phyloP scores from a whole-genome alignment of 306 rosid genomes.

The Rubus idaeus region DNA sequence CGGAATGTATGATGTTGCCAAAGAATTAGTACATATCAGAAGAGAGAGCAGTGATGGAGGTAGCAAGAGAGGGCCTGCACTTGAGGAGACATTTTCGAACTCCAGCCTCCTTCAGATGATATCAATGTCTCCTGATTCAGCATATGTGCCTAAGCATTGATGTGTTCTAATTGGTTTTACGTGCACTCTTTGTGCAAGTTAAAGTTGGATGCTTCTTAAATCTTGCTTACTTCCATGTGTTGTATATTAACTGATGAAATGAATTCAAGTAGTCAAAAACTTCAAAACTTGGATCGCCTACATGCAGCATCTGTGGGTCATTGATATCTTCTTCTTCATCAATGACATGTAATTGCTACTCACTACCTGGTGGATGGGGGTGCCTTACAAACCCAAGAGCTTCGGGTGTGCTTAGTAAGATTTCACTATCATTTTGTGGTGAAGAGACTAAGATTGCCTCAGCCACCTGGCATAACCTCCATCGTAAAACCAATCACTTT shows the following conservation, averaged over 20 bases:
- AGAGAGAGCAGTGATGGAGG: constrained; percentile 58
- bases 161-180: neutral
- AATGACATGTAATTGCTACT: no score
- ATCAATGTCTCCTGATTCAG: constrained; percentile 96
- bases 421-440: no score
- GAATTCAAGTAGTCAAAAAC: constrained; percentile 3
- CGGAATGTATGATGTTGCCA: constrained; percentile 74
- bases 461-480: no score
- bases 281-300: neutral
- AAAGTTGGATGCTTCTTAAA: neutral
- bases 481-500: no score
- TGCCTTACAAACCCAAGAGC: no score
- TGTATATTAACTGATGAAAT: neutral
- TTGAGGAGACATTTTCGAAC: constrained; percentile 92
- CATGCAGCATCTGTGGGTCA: no score
- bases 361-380: no score
- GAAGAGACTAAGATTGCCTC: no score
- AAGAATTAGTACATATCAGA: constrained; percentile 54
- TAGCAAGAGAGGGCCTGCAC: constrained; percentile 44
- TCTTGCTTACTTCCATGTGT: constrained; percentile 1
- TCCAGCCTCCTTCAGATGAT: constrained; percentile 98
- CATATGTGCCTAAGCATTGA: constrained; percentile 52
- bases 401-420: no score
- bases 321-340: no score
- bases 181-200: neutral